Evolutionary conservation across 257 asterid species (phyloP).

Genomic region (Solanum chmielewskii): DNA sequence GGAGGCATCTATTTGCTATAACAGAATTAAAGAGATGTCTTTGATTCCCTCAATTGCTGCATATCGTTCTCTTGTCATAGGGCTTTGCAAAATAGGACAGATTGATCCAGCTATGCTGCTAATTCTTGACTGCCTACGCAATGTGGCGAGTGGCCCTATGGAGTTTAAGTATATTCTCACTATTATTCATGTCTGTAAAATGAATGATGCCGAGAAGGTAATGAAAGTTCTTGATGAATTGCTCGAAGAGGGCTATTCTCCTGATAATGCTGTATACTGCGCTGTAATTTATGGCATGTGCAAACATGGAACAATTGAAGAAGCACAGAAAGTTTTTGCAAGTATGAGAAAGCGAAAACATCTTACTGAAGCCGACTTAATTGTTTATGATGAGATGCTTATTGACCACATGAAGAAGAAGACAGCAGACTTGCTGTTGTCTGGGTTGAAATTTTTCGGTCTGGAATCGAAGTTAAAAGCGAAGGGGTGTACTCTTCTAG

Average conservation of each 20-base stretch:
- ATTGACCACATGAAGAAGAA: constrained; percentile 79
- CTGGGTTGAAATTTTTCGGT: constrained; percentile 82
- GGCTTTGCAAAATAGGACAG: constrained; percentile 56
- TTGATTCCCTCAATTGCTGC: constrained; percentile 54
- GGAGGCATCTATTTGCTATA: constrained; percentile 68
- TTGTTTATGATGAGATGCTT: constrained; percentile 70
- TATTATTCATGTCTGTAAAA: constrained; percentile 61
- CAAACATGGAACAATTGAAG: constrained; percentile 76
- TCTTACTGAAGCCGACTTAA: constrained; percentile 60
- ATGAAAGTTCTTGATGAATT: constrained; percentile 60
- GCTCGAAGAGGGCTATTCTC: constrained; percentile 48
- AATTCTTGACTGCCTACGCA: constrained; percentile 68
- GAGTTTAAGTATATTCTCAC: constrained; percentile 74
- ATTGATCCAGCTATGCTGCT: constrained; percentile 70
- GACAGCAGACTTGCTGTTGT: constrained; percentile 67
- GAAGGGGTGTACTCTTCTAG: constrained; percentile 47
- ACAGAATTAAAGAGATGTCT: constrained; percentile 47
- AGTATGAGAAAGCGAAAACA: constrained; percentile 37
- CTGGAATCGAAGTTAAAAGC: constrained; percentile 63
- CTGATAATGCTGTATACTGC: constrained; percentile 26
- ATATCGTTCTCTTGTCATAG: constrained; percentile 51
- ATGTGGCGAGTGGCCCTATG: constrained; percentile 52
- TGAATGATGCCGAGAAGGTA: constrained; percentile 50
- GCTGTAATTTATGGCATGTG: constrained; percentile 76
- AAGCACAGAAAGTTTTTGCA: constrained; percentile 55